A percentile compares a stretch with the other conserved stretches of the same genome.
Conservation (phyloP, 2,329 filamentous ascomycete genomes). For the Pestalotiopsis sp. region DNA sequence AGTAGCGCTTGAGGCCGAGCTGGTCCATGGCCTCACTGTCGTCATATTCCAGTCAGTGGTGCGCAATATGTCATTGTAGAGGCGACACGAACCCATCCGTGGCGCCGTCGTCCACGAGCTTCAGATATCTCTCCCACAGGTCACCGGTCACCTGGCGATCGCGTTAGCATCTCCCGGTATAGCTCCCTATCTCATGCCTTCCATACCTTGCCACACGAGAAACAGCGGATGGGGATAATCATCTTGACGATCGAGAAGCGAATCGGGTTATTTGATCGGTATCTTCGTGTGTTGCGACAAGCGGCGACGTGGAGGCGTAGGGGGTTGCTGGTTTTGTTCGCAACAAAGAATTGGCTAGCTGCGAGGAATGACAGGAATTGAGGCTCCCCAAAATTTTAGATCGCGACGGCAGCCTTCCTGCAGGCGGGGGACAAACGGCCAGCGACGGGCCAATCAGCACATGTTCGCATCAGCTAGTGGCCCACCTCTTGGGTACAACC, state of each 20-base stretch:
- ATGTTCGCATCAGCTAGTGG: neutral
- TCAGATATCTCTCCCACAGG: constrained; percentile 94
- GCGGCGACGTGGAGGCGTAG: neutral
- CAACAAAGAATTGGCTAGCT: constrained; percentile 3
- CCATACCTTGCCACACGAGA: constrained; percentile 95
- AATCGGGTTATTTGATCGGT: neutral
- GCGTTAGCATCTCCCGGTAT: constrained; percentile 14
- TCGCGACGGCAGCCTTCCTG: constrained; percentile 6
- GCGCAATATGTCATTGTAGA: neutral
- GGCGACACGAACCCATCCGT: constrained; percentile 68
- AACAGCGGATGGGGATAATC: constrained; percentile 99
- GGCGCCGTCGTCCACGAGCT: constrained; percentile 78
- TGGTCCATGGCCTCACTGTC: constrained; percentile 92
- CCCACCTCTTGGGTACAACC: neutral
- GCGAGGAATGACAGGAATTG: constrained; percentile 1
- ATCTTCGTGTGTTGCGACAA: neutral
- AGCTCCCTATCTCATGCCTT: neutral
- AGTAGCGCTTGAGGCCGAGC: constrained; percentile 92
- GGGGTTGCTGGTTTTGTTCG: neutral
- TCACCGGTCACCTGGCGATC: constrained; percentile 82
- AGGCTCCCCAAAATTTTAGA: constrained; percentile 12
- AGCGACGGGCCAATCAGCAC: constrained; percentile 9
- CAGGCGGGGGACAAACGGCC: neutral
- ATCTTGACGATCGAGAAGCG: constrained; percentile 58
- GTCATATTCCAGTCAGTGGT: constrained; percentile 25